phyloP scores from a whole-genome alignment of 2,329 filamentous ascomycete genomes.

The Fusarium sp. region DNA sequence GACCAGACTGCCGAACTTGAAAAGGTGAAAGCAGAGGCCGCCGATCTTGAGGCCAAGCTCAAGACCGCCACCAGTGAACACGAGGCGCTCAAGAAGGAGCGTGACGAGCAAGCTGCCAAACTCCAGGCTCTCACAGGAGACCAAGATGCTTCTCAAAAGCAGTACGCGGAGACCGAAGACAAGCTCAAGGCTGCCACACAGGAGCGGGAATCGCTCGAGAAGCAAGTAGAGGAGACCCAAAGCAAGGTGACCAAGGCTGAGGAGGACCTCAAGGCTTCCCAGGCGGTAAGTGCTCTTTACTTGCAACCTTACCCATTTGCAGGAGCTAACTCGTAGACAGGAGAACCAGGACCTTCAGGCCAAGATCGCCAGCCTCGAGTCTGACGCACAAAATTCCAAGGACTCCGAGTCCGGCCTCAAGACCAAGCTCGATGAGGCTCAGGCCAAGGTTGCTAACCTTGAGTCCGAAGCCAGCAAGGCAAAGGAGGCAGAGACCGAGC shows the following conservation, averaged over 20 bases:
- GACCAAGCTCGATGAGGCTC: constrained; percentile 40
- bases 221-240: constrained; percentile 47
- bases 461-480: constrained; percentile 35
- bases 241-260: constrained; percentile 51
- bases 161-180: constrained; percentile 41
- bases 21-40: constrained; percentile 34
- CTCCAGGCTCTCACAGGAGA: constrained; percentile 37
- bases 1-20: constrained; percentile 32
- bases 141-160: constrained; percentile 37
- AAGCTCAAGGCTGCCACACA: constrained; percentile 48
- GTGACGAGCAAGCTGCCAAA: constrained; percentile 39
- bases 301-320: background rate
- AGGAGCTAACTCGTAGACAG: constrained; percentile 35
- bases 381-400: constrained; percentile 35
- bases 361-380: constrained; percentile 39
- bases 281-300: constrained; percentile 48
- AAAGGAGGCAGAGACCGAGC: constrained; percentile 38
- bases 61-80: constrained; percentile 44
- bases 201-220: constrained; percentile 51
- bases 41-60: constrained; percentile 48
- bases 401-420: constrained; percentile 40
- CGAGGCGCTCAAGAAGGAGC: constrained; percentile 43
- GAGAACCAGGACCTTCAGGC: constrained; percentile 45
- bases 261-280: constrained; percentile 54
- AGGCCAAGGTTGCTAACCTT: constrained; percentile 27